A percentile compares a stretch with the other conserved stretches of the same genome.
phyloP scores from a whole-genome alignment of 805 yeast species.

The Lachancea waltii region DNA sequence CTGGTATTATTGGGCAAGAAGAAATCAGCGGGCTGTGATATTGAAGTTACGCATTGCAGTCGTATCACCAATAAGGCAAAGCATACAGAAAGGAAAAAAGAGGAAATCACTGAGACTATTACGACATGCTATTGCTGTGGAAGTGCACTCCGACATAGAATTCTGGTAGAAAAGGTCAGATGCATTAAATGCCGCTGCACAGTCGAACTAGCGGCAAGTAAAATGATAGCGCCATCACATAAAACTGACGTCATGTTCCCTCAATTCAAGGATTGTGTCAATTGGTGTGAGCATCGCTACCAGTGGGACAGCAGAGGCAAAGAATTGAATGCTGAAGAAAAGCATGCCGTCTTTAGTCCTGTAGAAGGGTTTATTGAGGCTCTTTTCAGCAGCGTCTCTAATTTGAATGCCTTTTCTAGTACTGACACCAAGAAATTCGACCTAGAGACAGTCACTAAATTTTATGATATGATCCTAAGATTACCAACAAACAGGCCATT shows the following conservation, averaged over 20 bases:
- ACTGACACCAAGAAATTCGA: constrained; percentile 34
- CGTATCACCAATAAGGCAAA: not conserved
- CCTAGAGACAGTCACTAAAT: constrained; percentile 39
- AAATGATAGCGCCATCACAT: not conserved
- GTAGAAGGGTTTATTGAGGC: constrained; percentile 42
- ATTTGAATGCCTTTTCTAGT: constrained; percentile 52
- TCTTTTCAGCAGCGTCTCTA: constrained; percentile 42
- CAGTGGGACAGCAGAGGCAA: not conserved
- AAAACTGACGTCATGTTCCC: too few relatives aligned
- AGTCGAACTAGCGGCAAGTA: constrained; percentile 12
- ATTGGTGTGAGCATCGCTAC: too few relatives aligned
- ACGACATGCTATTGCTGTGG: constrained; percentile 43
- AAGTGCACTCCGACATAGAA: constrained; percentile 36
- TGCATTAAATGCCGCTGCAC: constrained; percentile 61
- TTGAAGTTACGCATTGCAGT: constrained; percentile 6
- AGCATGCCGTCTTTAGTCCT: constrained; percentile 38
- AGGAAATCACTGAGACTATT: not conserved
- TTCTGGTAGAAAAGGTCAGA: constrained; percentile 37
- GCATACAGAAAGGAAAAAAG: not conserved
- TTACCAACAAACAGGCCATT: constrained; percentile 60
- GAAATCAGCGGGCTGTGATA: not conserved
- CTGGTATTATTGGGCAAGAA: constrained; percentile 1
- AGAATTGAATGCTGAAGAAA: not conserved
- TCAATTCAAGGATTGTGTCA: too few relatives aligned
- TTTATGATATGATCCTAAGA: constrained; percentile 40